Evolutionary conservation across 1,284 basidiomycete species (phyloP), one percentile per base, ranked within the genome.

Genomic region (Pisolithus thermaeus): DNA sequence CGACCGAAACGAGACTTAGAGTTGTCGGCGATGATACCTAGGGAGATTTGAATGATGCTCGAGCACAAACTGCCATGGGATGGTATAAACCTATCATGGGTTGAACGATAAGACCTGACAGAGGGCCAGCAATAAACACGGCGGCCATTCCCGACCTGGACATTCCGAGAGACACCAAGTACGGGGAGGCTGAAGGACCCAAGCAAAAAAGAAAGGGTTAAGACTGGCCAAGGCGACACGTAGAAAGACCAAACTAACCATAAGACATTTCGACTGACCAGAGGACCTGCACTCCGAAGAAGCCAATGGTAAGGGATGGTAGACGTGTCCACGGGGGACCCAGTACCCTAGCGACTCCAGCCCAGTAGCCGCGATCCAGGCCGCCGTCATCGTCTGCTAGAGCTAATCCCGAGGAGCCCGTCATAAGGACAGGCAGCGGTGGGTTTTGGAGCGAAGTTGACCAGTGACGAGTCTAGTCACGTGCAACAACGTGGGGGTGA

Each of bases 241-340:
- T 44, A 35, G 46, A 47, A 11, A 25, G 22, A 23, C 36, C 27
- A n/a, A 11, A 65, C 77, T 55, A 56, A 87, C 87, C 90, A 61
- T 93, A 92, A 1, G 88, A 87, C 89, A 95, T 92, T 65, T 95
- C 92, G 3, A 94, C 85, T 1, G 87, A 90, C 92, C 92, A 95
- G 50, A 93, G 81, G 57, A 91, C 81, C 65, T 91, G 89, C 1
- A 92, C 83, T 12, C 91, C 91, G 3, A 92, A 69, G 54, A 93
- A 73, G 2, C 90, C 87, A 20, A 92, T 63, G 0, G 90, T 93
- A 47, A 93, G 70, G 4, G 81, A 72, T 0, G 90, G 90, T 39
- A 92, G 68, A 53, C 79, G 80, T 4, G 78, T 68, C 79, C 80
- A 86, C 47, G 61, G 60, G 1, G 85, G 84, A 1, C 85, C 84